Conservation (phyloP, 2,329 filamentous ascomycete genomes). For the Byssothecium circinans region DNA sequence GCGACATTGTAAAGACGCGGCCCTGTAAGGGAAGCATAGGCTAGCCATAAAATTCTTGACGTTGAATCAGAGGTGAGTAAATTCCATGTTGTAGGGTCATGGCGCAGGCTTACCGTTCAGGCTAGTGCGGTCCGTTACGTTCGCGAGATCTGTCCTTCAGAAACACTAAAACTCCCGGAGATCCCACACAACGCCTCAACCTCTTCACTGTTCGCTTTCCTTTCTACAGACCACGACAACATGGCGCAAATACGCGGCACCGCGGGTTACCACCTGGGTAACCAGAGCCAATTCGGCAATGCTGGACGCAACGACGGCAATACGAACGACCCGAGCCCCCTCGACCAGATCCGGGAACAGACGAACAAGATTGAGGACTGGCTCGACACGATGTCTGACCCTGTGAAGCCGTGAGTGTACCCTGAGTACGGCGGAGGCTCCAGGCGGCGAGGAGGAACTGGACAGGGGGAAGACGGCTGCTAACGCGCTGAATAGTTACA, state of each 20-base stretch:
- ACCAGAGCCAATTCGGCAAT: conserved; percentile 70
- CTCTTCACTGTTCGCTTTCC: conserved; percentile 7
- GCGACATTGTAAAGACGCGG: too few relatives aligned
- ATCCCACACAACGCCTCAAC: conserved; percentile 27
- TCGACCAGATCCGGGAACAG: conserved; percentile 89
- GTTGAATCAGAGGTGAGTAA: neutral
- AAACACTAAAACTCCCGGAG: conserved; percentile 28
- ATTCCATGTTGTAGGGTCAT: too few relatives aligned
- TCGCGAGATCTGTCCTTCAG: conserved; percentile 16
- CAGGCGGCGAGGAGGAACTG: too few relatives aligned
- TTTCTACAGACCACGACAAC: conserved; percentile 11
- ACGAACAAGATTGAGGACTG: conserved; percentile 98
- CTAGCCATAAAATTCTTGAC: neutral
- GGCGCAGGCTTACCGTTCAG: too few relatives aligned
- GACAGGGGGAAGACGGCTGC: conserved; percentile 17
- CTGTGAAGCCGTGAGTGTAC: conserved; percentile 83
- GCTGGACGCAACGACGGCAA: conserved; percentile 58
- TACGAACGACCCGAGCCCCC: conserved; percentile 69
- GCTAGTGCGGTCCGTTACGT: neutral
- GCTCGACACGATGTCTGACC: conserved; percentile 83
- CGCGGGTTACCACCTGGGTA: conserved; percentile 80
- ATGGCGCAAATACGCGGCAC: conserved; percentile 65
- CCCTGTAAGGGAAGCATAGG: neutral
- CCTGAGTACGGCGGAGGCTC: conserved; percentile 1
- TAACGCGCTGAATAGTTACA: conserved; percentile 63